Evolutionary conservation across 257 asterid genomes (phyloP), one percentile per base, ranked within the genome.

Genomic region (Asclepias syriaca): DNA sequence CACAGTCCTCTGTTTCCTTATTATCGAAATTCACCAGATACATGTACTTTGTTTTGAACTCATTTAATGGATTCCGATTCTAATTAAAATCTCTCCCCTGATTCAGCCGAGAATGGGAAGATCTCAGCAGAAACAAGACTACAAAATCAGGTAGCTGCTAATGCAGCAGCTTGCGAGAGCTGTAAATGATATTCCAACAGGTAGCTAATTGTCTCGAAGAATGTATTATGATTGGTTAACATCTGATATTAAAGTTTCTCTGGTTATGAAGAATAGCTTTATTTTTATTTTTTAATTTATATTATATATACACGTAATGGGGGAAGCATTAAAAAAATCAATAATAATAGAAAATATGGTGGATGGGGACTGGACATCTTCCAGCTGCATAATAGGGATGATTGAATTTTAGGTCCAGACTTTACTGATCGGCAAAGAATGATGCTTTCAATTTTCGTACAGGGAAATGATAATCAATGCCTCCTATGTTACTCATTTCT

Each of bases 111-210:
- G 68, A 29, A 74, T 27, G 15, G 68, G n/a, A 55, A 74, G 72
- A 66, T 66, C 39, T 55, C 61, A 54, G 60, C 22, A 27, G 43
- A 45, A 27, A 59, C 34, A 16, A 13, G 50, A 64, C 32, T 67
- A 34, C 45, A 68, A 6, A 16, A n/a, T 71, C 53, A 63, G 64
- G 11, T 34, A 55, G 24, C 51, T 66, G 27, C 14, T 45, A 19
- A 73, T 49, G 51, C 19, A 73, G 72, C 72, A 73, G 46, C 46
- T 40, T 54, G 32, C 18, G 53, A 53, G 58, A 65, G 48, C 6
- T 74, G 72, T 74, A 55, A 43, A 74, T 74, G 54, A 18, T 27
- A 66, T 67, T 67, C 69, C 69, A 58, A 69, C 53, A 32, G 73
- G 45, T 48, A 32, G 39, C 63, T 21, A 29, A 51, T 46, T 49